These are phyloP conservation scores for Lobosporangium transversale DNA, from an alignment of 192 early-diverging fungal species.

Conservation along the genomic window DNA sequence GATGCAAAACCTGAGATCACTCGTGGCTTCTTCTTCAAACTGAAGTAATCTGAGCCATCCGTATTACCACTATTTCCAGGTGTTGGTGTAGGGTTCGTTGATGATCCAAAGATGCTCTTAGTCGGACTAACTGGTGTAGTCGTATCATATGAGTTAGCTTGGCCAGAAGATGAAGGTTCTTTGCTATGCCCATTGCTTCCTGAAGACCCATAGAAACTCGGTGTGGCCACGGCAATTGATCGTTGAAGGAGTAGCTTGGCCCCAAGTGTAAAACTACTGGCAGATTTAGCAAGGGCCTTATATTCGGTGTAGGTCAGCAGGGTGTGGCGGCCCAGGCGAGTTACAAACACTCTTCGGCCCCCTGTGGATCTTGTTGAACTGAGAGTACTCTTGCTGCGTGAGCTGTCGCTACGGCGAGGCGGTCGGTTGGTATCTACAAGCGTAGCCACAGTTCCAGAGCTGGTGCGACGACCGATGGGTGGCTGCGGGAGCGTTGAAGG, in stretches of 20 bases:
- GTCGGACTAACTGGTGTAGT: slow-evolving; percentile 7
- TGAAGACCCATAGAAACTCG: slow-evolving; percentile 21
- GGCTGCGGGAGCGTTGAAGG: slow-evolving; percentile 4
- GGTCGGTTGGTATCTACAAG: not conserved
- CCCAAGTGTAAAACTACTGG: slow-evolving; percentile 45
- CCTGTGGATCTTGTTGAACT: slow-evolving; percentile 13
- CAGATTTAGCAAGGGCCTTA: slow-evolving; percentile 42
- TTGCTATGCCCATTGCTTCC: slow-evolving; percentile 3
- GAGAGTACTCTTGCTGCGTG: slow-evolving; percentile 14
- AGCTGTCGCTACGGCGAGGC: slow-evolving; percentile 10
- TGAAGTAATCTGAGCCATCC: slow-evolving; percentile 34
- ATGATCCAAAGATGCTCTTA: slow-evolving; percentile 2
- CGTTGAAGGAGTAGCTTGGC: slow-evolving; percentile 45
- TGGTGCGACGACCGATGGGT: slow-evolving; percentile 6
- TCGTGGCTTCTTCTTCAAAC: slow-evolving; percentile 30
- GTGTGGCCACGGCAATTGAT: slow-evolving; percentile 46
- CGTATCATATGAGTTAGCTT: not conserved
- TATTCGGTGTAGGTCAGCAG: slow-evolving; percentile 44
- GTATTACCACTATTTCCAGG: slow-evolving; percentile 1
- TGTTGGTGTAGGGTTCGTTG: slow-evolving; percentile 11
- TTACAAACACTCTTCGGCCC: slow-evolving; percentile 43
- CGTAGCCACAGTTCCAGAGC: not conserved
- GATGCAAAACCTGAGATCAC: slow-evolving; percentile 37
- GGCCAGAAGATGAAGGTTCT: not conserved
- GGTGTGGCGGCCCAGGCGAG: slow-evolving; percentile 37